Conservation (phyloP, 805 yeast genomes). For the Teunomyces tritomae region DNA sequence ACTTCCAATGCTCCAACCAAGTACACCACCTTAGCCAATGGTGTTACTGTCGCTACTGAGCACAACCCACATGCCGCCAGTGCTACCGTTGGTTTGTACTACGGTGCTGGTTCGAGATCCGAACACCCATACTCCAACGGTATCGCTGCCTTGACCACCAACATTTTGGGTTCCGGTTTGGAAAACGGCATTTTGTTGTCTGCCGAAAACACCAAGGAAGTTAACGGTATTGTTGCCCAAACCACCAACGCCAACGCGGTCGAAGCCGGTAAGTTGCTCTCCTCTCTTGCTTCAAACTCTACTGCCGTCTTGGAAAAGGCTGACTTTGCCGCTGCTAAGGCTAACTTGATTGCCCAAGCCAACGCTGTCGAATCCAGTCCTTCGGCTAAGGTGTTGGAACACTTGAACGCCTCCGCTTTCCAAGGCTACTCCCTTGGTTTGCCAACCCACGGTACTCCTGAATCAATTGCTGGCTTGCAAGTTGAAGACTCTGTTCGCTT, state of each 20-base stretch:
- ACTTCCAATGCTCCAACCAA: slow-evolving; percentile 58
- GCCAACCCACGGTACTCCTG: slow-evolving; percentile 74
- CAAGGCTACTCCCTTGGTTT: slow-evolving; percentile 79
- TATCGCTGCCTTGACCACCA: slow-evolving; percentile 63
- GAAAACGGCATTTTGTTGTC: slow-evolving; percentile 57
- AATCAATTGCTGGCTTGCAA: slow-evolving; percentile 57
- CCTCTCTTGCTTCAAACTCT: slow-evolving; percentile 40
- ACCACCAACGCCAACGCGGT: slow-evolving; percentile 48
- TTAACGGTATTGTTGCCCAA: slow-evolving; percentile 59
- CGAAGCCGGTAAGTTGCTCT: slow-evolving; percentile 53
- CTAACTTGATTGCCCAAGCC: slow-evolving; percentile 44
- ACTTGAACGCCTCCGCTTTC: slow-evolving; percentile 79
- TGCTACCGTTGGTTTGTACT: slow-evolving; percentile 66
- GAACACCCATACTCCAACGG: slow-evolving; percentile 84
- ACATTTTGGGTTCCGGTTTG: slow-evolving; percentile 40
- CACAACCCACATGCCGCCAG: slow-evolving; percentile 52
- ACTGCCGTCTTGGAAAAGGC: slow-evolving; percentile 40
- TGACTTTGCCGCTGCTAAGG: slow-evolving; percentile 48
- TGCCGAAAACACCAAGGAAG: slow-evolving; percentile 59
- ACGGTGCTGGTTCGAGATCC: slow-evolving; percentile 75
- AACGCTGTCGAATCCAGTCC: slow-evolving; percentile 56
- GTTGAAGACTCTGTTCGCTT: slow-evolving; percentile 56
- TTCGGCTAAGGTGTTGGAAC: slow-evolving; percentile 62
- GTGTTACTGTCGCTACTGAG: slow-evolving; percentile 72
- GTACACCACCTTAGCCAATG: slow-evolving; percentile 70